Base-by-base conservation (phyloP, 176 grass and related monocot genomes). In the Bromus sterilis region DNA sequence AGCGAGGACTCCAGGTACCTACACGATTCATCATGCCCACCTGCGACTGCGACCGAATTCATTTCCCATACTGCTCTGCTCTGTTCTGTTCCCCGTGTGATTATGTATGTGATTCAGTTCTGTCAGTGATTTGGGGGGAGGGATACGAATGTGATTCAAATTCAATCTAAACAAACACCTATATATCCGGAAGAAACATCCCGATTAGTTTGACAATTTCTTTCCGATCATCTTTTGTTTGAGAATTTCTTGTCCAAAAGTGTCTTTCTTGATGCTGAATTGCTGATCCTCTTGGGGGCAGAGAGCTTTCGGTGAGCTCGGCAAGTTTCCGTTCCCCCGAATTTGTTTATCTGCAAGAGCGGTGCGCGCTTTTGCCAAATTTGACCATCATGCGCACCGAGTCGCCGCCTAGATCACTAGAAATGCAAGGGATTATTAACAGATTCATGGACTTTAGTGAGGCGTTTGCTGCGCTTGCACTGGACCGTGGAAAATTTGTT, bases 1-100 rank as follows among this genome's bases (percentile, higher is more conserved):
- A 83, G 75, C 82, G 88, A 33, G 65, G 94, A 11, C 85, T 97
- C 68, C 94, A 97, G 92, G 94, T 97, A 42, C 64, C 51, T 42
- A 12, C 40, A 42, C 11, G 48, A 16, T n/a, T n/a, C n/a, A n/a
- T 51, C 7, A 0, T 34, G 33, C 18, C 18, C 48, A 21, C n/a
- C n/a, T n/a, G n/a, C n/a, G n/a, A n/a, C n/a, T n/a, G n/a, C n/a
- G n/a, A n/a, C n/a, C n/a, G 40, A 71, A 14, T 34, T 39, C 29
- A n/a, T 37, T 66, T 11, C 77, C 80, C 15, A 12, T 41, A 14
- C 48, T 11, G 0, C 8, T 77, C 30, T 18, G 18, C 2, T 31
- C 30, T 34, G 15, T 34, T 20, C 1, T 18, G 53, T 21, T 66
- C 13, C 36, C 23, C 5, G 46, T 29, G 32, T 53, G 64, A 80